These are phyloP conservation scores for Candida sithepensis DNA, from an alignment of 805 yeast genomes.

Conservation along the genomic window DNA sequence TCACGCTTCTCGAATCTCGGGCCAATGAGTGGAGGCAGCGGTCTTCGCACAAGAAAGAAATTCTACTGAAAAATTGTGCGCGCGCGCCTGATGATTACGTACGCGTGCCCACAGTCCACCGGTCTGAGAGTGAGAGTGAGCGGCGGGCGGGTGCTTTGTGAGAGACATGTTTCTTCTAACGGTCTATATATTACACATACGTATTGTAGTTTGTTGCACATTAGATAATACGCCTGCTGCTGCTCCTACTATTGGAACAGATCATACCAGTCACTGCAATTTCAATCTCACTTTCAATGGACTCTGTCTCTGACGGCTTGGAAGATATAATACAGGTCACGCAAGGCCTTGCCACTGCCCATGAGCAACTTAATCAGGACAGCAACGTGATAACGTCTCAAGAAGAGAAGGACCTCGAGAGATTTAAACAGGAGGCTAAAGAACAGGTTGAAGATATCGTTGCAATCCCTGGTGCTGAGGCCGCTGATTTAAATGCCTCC, in stretches of 20 bases:
- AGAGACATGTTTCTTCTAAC: too few species aligned
- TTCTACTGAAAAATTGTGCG: neutral
- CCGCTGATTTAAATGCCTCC: neutral
- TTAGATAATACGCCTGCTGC: too few species aligned
- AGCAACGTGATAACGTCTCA: slow-evolving; percentile 9
- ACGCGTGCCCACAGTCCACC: too few species aligned
- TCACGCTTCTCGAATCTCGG: too few species aligned
- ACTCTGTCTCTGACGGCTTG: neutral
- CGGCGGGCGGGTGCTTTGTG: too few species aligned
- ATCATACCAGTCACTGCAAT: too few species aligned
- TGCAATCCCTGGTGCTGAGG: neutral
- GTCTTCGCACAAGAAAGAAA: neutral
- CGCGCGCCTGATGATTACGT: too few species aligned
- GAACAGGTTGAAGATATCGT: slow-evolving; percentile 1
- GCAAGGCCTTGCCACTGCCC: slow-evolving; percentile 10
- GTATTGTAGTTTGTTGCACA: too few species aligned
- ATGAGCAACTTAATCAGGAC: slow-evolving; percentile 10
- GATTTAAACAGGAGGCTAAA: slow-evolving; percentile 10
- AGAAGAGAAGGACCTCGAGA: slow-evolving; percentile 12
- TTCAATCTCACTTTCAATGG: slow-evolving; percentile 1
- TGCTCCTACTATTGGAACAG: too few species aligned
- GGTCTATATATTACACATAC: too few species aligned
- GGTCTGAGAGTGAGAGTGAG: too few species aligned
- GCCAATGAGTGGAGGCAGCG: neutral
- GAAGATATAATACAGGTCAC: slow-evolving; percentile 14